Percentiles rank a stretch among this genome's conserved stretches.
Conservation (phyloP, 169 alveolate species). For the Plasmodium billcollinsi region DNA sequence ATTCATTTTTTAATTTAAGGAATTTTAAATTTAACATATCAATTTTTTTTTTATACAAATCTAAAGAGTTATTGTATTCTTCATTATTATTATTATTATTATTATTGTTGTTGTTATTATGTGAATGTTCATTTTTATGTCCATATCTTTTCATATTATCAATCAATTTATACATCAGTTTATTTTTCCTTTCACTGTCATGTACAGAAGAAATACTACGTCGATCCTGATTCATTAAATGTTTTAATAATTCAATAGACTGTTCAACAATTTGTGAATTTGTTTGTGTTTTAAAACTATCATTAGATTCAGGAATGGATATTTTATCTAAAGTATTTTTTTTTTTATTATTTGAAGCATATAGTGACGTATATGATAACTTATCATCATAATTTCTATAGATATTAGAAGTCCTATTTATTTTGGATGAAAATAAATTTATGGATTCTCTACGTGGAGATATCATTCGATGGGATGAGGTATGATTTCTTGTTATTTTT, state of each 20-base stretch:
- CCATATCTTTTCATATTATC: slow-evolving; percentile 54
- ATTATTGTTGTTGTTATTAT: no score
- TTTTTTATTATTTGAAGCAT: slow-evolving; percentile 6
- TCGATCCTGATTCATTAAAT: slow-evolving; percentile 62
- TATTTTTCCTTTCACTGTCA: slow-evolving; percentile 47
- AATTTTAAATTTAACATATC: slow-evolving; percentile 74
- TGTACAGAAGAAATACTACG: slow-evolving; percentile 7
- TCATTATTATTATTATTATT: background rate
- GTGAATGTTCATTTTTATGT: slow-evolving; percentile 4
- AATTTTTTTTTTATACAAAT: slow-evolving; percentile 42
- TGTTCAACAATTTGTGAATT: slow-evolving; percentile 73
- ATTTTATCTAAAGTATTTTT: slow-evolving; percentile 22
- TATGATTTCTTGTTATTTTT: slow-evolving; percentile 38
- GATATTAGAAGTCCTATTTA: slow-evolving; percentile 38
- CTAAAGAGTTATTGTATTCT: slow-evolving; percentile 33
- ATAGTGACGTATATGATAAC: slow-evolving; percentile 10
- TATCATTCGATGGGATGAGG: slow-evolving; percentile 25
- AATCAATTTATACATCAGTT: slow-evolving; percentile 40
- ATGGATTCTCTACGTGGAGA: slow-evolving; percentile 52
- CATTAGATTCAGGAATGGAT: slow-evolving; percentile 38
- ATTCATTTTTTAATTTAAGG: slow-evolving; percentile 67
- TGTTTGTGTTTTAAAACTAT: slow-evolving; percentile 53
- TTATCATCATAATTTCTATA: slow-evolving; percentile 47
- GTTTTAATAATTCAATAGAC: slow-evolving; percentile 72
- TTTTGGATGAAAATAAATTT: slow-evolving; percentile 27